Evolutionary conservation across 2,329 filamentous ascomycete genomes (phyloP), one percentile per base, ranked within the genome.

Genomic region (Blastomyces emzantsi): DNA sequence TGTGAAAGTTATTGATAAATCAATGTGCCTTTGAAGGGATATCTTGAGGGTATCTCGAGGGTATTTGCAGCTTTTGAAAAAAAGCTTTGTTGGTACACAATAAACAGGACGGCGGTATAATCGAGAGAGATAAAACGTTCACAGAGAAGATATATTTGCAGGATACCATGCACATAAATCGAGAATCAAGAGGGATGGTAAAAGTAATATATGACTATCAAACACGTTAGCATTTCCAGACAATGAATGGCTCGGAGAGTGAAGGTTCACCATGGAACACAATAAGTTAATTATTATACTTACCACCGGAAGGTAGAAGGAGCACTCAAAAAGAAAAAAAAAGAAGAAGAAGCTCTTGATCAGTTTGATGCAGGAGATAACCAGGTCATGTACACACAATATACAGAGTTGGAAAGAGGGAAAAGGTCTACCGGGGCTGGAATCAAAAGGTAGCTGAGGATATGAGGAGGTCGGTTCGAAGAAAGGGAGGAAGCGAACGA

Each of bases 81-180:
- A 33, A 39, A 57, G n/a, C 19, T 56, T 57, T 63, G 58, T 67
- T 59, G 67, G 57, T 68, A 67, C 66, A 67, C 68, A 65, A 63
- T 64, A 60, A 65, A 66, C 36, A 57, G 51, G 33, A 22, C 52
- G 36, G 39, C 39, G 39, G 61, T 43, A 36, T 11, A 33, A n/a
- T 15, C 36, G 19, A 45, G 52, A 57, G n/a, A 41, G n/a, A 33
- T 25, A 43, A 36, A 57, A 57, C n/a, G 61, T 33, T 56, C 51
- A 62, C 61, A 62, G 28, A 66, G 62, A 58, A 63, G 63, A 60
- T 61, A 62, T 73, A 71, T 72, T 71, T 71, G 70, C 70, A 70
- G 62, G 65, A 65, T 60, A 73, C 70, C 70, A 73, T 73, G 68
- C 71, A 70, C 69, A 68, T 64, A 41, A 55, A 54, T 39, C 36